phyloP scores from a whole-genome alignment of 306 rosid genomes.

The Trifolium dubium region DNA sequence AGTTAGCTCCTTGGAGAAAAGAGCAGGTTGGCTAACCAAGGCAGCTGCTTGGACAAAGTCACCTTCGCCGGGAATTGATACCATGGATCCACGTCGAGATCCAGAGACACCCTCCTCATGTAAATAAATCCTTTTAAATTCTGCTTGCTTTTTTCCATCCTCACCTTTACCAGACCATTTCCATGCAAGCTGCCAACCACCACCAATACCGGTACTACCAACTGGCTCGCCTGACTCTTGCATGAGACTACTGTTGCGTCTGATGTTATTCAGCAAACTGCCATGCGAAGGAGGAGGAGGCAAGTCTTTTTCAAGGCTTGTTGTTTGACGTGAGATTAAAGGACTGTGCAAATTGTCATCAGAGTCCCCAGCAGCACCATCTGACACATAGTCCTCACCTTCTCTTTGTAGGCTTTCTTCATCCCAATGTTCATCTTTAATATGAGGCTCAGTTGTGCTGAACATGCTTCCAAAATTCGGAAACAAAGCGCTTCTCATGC shows the following conservation, averaged over 20 bases:
- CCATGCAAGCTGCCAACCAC: constrained; percentile 98
- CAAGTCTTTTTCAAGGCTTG: constrained; percentile 80
- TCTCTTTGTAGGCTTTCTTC: constrained; percentile 81
- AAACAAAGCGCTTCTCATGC: constrained; percentile 67
- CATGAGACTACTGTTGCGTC: constrained; percentile 80
- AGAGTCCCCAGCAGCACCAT: constrained; percentile 67
- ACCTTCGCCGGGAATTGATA: constrained; percentile 81
- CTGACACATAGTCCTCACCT: constrained; percentile 71
- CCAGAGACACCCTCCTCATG: constrained; percentile 75
- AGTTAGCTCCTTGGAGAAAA: constrained; percentile 67
- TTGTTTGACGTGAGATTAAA: constrained; percentile 82
- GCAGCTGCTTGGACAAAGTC: constrained; percentile 89
- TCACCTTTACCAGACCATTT: constrained; percentile 83
- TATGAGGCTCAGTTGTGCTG: constrained; percentile 69
- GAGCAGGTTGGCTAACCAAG: constrained; percentile 92
- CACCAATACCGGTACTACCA: constrained; percentile 84
- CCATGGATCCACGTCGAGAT: constrained; percentile 76
- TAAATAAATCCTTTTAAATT: constrained; percentile 79
- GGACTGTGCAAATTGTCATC: constrained; percentile 90
- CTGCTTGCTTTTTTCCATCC: constrained; percentile 71
- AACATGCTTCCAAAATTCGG: constrained; percentile 90
- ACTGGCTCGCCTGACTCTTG: constrained; percentile 77
- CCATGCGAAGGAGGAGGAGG: constrained; percentile 77
- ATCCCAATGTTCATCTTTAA: constrained; percentile 70
- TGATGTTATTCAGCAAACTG: constrained; percentile 69